A percentile compares a stretch with the other conserved stretches of the same genome.
phyloP scores from a whole-genome alignment of 495 filamentous ascomycete species.

The Penicillium goetzii region DNA sequence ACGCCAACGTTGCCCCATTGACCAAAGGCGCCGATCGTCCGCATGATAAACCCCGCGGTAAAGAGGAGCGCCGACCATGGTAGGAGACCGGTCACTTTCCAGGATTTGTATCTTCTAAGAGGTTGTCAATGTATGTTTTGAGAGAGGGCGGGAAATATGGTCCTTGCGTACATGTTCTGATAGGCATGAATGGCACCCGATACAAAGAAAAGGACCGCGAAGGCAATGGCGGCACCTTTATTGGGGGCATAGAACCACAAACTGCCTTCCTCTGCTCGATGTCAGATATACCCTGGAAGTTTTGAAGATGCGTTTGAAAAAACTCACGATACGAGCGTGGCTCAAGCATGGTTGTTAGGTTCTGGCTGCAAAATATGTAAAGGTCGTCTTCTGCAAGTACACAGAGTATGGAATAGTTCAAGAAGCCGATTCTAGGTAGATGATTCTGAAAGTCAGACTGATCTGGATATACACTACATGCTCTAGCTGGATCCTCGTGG shows the following conservation, averaged over 20 bases:
- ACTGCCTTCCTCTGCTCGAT: conserved; percentile 48
- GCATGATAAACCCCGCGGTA: conserved; percentile 60
- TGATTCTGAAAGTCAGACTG: not conserved
- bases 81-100: conserved; percentile 58
- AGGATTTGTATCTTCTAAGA: conserved; percentile 48
- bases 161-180: conserved; percentile 58
- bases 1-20: conserved; percentile 58
- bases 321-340: conserved; percentile 24
- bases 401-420: not conserved
- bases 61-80: conserved; percentile 58
- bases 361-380: not conserved
- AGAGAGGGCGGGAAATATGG: not conserved
- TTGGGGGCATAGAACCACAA: conserved; percentile 76
- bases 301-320: not conserved
- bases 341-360: conserved; percentile 18
- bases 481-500: not conserved
- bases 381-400: not conserved
- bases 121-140: not conserved
- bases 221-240: conserved; percentile 70
- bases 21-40: conserved; percentile 59
- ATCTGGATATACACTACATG: not conserved
- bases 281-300: conserved; percentile 14
- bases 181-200: conserved; percentile 63
- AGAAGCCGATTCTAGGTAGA: not conserved
- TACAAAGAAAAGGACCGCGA: conserved; percentile 63